Evolutionary conservation across 192 early-diverging fungal species (phyloP).

Genomic region (Coemansia sp.): DNA sequence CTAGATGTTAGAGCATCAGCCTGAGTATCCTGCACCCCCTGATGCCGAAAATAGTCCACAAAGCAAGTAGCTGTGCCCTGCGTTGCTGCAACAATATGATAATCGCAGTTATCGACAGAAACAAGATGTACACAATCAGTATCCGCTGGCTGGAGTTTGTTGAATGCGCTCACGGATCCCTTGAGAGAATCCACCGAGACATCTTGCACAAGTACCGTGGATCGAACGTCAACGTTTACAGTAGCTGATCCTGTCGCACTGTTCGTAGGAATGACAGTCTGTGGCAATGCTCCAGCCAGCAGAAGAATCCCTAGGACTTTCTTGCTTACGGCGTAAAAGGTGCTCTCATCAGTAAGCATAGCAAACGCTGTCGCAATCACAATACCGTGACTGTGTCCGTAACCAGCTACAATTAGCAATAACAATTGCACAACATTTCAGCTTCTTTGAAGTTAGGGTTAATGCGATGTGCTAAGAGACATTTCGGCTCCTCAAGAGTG

Average conservation of each 20-base stretch:
- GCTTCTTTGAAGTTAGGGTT: no score
- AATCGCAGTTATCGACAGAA: no score
- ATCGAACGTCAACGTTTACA: neutral
- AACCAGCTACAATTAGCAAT: slow-evolving; percentile 27
- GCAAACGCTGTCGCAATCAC: slow-evolving; percentile 83
- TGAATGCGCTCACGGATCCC: neutral
- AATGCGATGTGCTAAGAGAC: no score
- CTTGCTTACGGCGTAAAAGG: slow-evolving; percentile 72
- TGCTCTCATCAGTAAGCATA: slow-evolving; percentile 69
- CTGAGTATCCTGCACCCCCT: no score
- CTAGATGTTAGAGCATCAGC: no score
- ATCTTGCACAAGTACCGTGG: slow-evolving; percentile 21
- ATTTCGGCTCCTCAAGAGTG: neutral
- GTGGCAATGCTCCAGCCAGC: slow-evolving; percentile 79
- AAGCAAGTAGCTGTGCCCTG: no score
- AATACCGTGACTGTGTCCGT: slow-evolving; percentile 92
- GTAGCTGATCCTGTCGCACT: neutral
- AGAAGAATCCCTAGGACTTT: slow-evolving; percentile 81
- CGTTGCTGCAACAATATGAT: no score
- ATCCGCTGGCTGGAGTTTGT: no score
- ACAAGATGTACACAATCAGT: no score
- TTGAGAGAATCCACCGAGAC: neutral
- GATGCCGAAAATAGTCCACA: no score
- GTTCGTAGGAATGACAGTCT: slow-evolving; percentile 52
- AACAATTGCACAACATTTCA: neutral